Evolutionary conservation across 176 grass and related monocot genomes (phyloP).

Genomic region (Aechmea fasciata): DNA sequence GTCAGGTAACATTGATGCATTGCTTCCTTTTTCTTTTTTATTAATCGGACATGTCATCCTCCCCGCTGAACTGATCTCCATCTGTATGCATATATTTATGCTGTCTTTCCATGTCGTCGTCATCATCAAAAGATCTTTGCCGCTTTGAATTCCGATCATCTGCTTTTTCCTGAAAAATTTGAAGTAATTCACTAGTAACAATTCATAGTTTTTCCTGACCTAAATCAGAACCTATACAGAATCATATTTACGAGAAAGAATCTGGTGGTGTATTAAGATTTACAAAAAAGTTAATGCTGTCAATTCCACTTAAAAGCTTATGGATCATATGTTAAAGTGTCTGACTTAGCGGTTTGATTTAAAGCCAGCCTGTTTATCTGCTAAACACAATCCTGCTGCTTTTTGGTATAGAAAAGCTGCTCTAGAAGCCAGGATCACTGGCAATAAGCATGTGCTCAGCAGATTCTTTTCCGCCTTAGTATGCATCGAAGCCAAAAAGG

Average conservation of each 20-base stretch:
- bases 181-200: not conserved
- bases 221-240: not conserved
- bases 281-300: not conserved
- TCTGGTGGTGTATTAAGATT: not conserved
- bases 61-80: conserved; percentile 4
- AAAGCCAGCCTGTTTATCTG: not conserved
- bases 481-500: conserved; percentile 4
- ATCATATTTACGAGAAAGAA: not conserved
- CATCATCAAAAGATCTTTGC: not conserved
- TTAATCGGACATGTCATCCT: conserved; percentile 10
- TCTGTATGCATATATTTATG: not conserved
- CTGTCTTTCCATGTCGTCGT: conserved; percentile 1
- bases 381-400: not conserved
- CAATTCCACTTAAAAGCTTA: not conserved
- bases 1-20: not conserved
- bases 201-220: not conserved
- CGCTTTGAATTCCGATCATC: conserved; percentile 2
- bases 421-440: not conserved
- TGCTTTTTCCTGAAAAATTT: not conserved
- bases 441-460: not conserved
- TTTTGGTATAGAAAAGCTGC: not conserved
- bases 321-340: not conserved
- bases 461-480: not conserved
- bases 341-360: not conserved
- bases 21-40: not conserved